Evolutionary conservation across 2,329 filamentous ascomycete species (phyloP), one percentile per base, ranked within the genome.

Genomic region (Aureobasidium namibiae): DNA sequence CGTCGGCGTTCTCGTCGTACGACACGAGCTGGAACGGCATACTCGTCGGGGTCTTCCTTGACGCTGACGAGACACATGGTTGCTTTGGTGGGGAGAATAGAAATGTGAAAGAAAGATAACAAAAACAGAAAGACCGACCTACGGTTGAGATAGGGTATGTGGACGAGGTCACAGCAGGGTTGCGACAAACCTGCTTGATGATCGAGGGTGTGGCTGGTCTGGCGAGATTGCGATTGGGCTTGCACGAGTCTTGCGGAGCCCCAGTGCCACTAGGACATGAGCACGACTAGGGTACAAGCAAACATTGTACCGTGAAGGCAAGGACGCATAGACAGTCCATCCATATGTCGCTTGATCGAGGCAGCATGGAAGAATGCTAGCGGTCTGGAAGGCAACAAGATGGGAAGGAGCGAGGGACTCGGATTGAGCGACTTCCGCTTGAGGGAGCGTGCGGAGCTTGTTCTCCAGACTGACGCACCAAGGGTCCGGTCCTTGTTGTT

Each of bases 41-140:
- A 67, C 46, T 73, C 68, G 44, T 78, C 75, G 34, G 38, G 34
- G 58, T 75, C 73, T 54, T 76, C 71, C 61, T 72, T 73, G 59
- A 78, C 73, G 62, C 72, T 74, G 67, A 78, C 66, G 36, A 78
- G 74, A 67, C 76, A 79, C 76, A 79, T 78, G 13, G 13, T 23
- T 31, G 13, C 16, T 4, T 24, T 13, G 6, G 21, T 5, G 11
- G 42, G 29, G 13, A 44, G 39, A 46, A 29, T 42, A 18, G 31
- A 31, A 58, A 44, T 14, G 23, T 13, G 21, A 33, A 6, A 18
- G 13, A 16, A 10, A 53, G 29, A 53, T 8, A 49, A 31, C 8
- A 49, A 33, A 31, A 18, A 36, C n/a, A 18, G 8, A 34, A 16
- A 4, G n/a, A n/a, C n/a, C n/a, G 23, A 56, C 36, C 52, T 42